Conservation (phyloP, 2,329 filamentous ascomycete genomes). For the Fusarium nematophilum region DNA sequence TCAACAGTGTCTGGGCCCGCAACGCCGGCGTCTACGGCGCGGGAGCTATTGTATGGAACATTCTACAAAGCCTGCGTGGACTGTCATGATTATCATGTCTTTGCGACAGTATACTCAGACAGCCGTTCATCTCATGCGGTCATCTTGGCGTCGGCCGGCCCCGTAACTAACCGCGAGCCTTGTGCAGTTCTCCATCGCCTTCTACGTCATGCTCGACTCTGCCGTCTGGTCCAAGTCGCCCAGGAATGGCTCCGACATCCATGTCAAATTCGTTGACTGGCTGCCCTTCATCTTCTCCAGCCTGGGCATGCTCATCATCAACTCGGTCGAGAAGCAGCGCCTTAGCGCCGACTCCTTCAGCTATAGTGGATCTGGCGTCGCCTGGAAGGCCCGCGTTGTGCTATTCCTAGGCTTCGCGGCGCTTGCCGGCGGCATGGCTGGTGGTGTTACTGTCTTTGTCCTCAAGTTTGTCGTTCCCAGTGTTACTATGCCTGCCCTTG, state of each 20-base stretch:
- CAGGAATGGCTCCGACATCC: slow-evolving; percentile 68
- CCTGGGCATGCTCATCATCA: slow-evolving; percentile 78
- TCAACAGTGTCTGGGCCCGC: slow-evolving; percentile 72
- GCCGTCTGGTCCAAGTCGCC: slow-evolving; percentile 74
- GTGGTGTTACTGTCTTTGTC: slow-evolving; percentile 75
- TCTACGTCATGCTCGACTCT: slow-evolving; percentile 75
- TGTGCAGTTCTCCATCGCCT: slow-evolving; percentile 72
- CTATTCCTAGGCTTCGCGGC: slow-evolving; percentile 75
- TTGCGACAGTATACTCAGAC: too few relatives aligned
- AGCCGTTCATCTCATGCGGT: neutral
- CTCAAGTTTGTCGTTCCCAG: slow-evolving; percentile 71
- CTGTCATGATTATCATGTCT: neutral
- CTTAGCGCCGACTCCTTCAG: slow-evolving; percentile 72
- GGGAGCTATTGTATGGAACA: slow-evolving; percentile 68
- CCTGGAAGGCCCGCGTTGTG: slow-evolving; percentile 76
- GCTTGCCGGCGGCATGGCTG: slow-evolving; percentile 75
- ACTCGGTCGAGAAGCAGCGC: slow-evolving; percentile 74
- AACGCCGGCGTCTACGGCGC: slow-evolving; percentile 72
- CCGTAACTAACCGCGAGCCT: slow-evolving; percentile 24
- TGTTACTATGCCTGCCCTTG: slow-evolving; percentile 69
- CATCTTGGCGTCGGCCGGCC: neutral
- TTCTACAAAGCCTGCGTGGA: neutral
- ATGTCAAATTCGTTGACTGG: slow-evolving; percentile 77
- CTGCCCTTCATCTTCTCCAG: slow-evolving; percentile 74
- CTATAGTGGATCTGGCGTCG: slow-evolving; percentile 71